Conservation (phyloP, 129 eudicot species). For the Centaurea solstitialis region DNA sequence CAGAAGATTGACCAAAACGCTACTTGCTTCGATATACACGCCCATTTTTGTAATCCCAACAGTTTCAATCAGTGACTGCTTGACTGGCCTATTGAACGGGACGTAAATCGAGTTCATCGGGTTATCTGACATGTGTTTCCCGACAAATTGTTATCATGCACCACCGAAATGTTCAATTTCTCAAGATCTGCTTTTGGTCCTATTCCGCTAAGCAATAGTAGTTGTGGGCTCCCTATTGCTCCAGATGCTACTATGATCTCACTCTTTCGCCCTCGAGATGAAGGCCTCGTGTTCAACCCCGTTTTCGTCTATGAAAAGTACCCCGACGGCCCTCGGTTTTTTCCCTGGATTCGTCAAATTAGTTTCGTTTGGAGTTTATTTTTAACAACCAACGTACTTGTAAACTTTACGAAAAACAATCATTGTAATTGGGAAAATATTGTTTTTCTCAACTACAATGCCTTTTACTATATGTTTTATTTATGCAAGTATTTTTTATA, state of each 20-base stretch:
- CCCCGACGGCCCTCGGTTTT: conserved; percentile 79
- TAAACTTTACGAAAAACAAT: not conserved
- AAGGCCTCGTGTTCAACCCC: conserved; percentile 60
- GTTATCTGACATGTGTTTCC: conserved; percentile 86
- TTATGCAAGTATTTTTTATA: not conserved
- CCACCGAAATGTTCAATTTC: conserved; percentile 68
- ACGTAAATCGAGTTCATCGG: conserved; percentile 79
- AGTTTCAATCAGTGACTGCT: conserved; percentile 66
- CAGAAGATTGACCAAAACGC: conserved; percentile 66
- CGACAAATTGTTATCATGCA: conserved; percentile 70
- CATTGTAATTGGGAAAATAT: not conserved
- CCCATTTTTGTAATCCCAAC: conserved; percentile 89
- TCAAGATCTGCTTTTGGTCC: conserved; percentile 77
- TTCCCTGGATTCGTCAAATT: conserved; percentile 36
- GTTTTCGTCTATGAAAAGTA: conserved; percentile 76
- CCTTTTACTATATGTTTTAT: not conserved
- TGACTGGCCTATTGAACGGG: conserved; percentile 53
- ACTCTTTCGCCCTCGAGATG: conserved; percentile 53
- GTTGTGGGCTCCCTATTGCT: conserved; percentile 96
- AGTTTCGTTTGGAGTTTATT: not conserved
- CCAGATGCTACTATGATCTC: conserved; percentile 76
- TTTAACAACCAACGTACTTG: not conserved
- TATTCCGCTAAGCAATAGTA: conserved; percentile 83
- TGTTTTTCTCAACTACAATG: not conserved
- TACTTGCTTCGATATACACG: conserved; percentile 80